Base-by-base conservation (phyloP, 768 basidiomycete species). In the Tulasnella sp. region DNA sequence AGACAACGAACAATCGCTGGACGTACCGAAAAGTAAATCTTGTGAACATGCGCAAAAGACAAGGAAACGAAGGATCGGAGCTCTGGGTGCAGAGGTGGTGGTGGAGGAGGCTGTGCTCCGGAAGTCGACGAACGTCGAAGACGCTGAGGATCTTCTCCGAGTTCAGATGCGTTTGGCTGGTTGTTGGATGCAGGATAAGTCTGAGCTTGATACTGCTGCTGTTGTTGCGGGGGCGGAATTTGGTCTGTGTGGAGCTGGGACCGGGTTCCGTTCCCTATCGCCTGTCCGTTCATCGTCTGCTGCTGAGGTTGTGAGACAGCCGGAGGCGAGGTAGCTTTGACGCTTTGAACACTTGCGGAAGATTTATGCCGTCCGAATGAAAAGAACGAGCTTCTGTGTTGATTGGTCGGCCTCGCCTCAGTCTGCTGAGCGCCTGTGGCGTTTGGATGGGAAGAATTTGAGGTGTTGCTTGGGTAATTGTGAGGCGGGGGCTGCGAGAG, bases 11-110 rank as follows among this genome's bases (percentile, higher is more conserved):
- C 64, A 69, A 69, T 69, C 14, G 24, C 37, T 12, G 24, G 18
- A 44, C 77, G 18, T 64, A 78, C 95, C 6, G 94, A 95, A 86
- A 92, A 95, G 86, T 96, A 96, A 9, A 96, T 89, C 84, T 96
- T 96, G 87, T 92, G 93, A 0, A 92, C 91, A 84, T 96, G 81
- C 3, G 80, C 80, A 58, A 75, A 74, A 18, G 69, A 48, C 37
- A 82, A 75, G 16, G 81, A 81, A 31, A 82, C 76, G 75, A 82
- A 72, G 3, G 81, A 82, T 41, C 81, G 80, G 31, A 82, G 80
- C 69, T 82, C 81, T n/a, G 81, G 81, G 64, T 82, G 81, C 8
- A 82, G 40, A n/a, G 81, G 81, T n/a, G 80, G 80, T 41, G 80
- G 80, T 69, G 77, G 80, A 22, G 79, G 46, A 50, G 77, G 77